Evolutionary conservation across 345 rosid genomes (phyloP), one percentile per base, ranked within the genome.

Genomic region (Turritis glabra): DNA sequence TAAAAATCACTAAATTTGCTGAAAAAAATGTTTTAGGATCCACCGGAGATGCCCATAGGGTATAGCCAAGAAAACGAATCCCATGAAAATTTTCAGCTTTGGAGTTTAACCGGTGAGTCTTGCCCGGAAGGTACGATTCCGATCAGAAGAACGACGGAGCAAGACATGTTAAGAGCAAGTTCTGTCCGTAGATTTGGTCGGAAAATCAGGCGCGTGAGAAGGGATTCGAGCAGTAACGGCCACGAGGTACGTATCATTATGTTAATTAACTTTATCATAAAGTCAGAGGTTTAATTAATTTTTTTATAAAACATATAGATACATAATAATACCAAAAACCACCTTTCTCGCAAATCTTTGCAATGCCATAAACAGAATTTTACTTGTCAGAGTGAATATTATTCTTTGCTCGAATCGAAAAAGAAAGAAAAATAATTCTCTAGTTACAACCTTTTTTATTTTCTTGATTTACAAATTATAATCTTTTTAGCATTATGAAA

Each of bases 61-160:
- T 82, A 81, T 52, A 80, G 79, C 71, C 85, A 76, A 57, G 73
- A 76, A 50, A 77, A 80, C 1, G 57, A 67, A 61, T 71, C 21
- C 4, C 51, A 44, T 1, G 94, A 86, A 80, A 79, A 84, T 65
- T 90, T 84, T 61, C 99, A 95, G 82, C 37, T 78, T 15, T 95
- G 99, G 99, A 87, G 90, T n/a, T 14, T 74, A 43, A 78, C 86
- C 2, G 99, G 96, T 29, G 96, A 86, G 58, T 75, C 84, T 18
- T 95, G 99, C 48, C 98, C 97, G 0, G 93, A 88, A 64, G 99
- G 96, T 69, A 90, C 99, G 46, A 60, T 95, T 56, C 99, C 99
- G 10, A 83, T 95, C 37, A 84, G 99, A 82, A 90, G 97, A 90
- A 92, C 98, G 43, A 85, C 80, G 2, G 98, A 92, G 74, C 53